phyloP scores from a whole-genome alignment of 208 protist species.

The Acanthamoeba lenticulata region DNA sequence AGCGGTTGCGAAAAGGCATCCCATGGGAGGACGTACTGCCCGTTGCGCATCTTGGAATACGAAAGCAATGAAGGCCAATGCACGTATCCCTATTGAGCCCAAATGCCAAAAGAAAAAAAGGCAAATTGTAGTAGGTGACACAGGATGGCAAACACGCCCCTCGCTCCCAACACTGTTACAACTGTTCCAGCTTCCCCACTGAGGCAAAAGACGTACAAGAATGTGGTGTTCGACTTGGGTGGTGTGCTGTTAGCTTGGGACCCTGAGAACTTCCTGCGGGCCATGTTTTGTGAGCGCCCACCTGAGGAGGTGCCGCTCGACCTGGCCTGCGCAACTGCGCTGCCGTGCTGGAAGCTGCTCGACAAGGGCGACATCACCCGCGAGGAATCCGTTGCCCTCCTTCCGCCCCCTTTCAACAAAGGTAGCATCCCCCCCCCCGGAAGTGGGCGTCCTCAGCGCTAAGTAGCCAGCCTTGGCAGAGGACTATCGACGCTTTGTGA shows the following conservation, averaged over 20 bases:
- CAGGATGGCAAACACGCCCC: too few species aligned
- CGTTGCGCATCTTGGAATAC: too few species aligned
- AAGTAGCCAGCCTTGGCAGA: background rate
- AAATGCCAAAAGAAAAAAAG: too few species aligned
- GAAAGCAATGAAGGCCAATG: too few species aligned
- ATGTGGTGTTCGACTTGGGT: slow-evolving; percentile 30
- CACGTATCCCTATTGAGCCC: too few species aligned
- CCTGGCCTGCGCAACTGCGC: background rate
- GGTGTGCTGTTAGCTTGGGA: slow-evolving; percentile 48
- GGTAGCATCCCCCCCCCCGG: background rate
- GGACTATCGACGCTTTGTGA: slow-evolving; percentile 20
- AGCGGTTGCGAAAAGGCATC: too few species aligned
- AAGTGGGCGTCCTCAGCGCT: background rate
- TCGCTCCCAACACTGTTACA: too few species aligned
- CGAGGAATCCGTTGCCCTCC: background rate
- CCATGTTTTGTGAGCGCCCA: background rate
- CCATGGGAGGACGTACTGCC: too few species aligned
- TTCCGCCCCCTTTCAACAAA: background rate
- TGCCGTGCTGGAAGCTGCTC: slow-evolving; percentile 55
- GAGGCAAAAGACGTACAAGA: background rate
- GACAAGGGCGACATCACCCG: slow-evolving; percentile 57
- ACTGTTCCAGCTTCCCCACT: too few species aligned
- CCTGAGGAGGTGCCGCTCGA: background rate
- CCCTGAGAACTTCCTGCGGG: background rate
- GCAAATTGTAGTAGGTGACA: too few species aligned